Base-by-base conservation (phyloP, 148 eudicot species). In the Amaranthus hypochondriacus region DNA sequence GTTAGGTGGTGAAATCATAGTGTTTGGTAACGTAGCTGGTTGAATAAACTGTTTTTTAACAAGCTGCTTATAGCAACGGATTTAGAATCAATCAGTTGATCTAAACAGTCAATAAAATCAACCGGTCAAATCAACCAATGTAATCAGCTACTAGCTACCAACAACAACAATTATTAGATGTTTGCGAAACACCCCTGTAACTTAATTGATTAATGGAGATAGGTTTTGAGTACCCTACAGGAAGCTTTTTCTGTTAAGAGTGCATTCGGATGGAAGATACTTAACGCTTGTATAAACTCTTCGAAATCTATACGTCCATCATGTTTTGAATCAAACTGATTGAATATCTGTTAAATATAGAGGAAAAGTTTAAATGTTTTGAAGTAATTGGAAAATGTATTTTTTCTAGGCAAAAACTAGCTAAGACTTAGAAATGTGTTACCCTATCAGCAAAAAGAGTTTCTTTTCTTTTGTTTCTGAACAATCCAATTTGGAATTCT, bases 221-320 rank as follows among this genome's bases (percentile, higher is more conserved):
- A 66, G 72, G 57, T 47, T 28, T 2, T 18, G 39, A 8, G 9
- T 48, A 57, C 7, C 73, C 12, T 83, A 82, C 89, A 86, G 18
- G 70, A 72, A 49, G 74, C 81, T 77, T 88, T 88, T 21, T 86
- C 81, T 8, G 78, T 81, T 9, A 69, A 49, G 7, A 84, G 84
- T 9, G 90, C 85, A 82, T 71, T 70, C 4, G 93, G 93, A 67
- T 89, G 93, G 72, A 87, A 89, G 28, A 89, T 77, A 59, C 82
- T 74, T 47, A 87, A 79, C 42, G 75, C 79, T 77, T 76, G 86
- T 56, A 86, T 76, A 77, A 89, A 89, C 72, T 87, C 90, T 7
- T 83, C 90, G 75, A 85, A 87, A 62, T 84, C 90, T 73, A 89
- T 78, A 21, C 85, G 71, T 42, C 90, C 90, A 74, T 85, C 80